phyloP scores from a whole-genome alignment of 495 filamentous ascomycete species.

The Penicillium angulare region DNA sequence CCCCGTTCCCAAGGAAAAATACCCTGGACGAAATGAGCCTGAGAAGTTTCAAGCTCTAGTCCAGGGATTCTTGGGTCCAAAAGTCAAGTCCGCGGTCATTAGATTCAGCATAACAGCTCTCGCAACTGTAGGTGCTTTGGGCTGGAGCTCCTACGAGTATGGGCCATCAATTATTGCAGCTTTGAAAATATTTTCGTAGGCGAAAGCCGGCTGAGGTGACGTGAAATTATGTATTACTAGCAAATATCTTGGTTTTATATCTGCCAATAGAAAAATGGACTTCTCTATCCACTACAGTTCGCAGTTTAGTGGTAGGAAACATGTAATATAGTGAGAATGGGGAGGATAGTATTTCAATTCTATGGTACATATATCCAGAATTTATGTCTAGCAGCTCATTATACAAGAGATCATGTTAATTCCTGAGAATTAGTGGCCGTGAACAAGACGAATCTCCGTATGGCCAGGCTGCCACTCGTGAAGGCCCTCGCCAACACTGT shows the following conservation, averaged over 20 bases:
- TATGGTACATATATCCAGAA: background rate
- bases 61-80: conserved; percentile 6
- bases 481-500: conserved; percentile 78
- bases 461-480: conserved; percentile 77
- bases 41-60: conserved; percentile 22
- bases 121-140: conserved; percentile 5
- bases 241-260: too few species aligned
- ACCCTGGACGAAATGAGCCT: conserved; percentile 25
- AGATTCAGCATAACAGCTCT: conserved; percentile 11
- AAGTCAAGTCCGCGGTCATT: conserved; percentile 8
- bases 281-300: too few species aligned
- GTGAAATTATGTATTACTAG: too few species aligned
- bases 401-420: background rate
- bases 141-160: conserved; percentile 16
- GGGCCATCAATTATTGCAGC: background rate
- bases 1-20: conserved; percentile 19
- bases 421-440: conserved; percentile 29
- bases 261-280: too few species aligned
- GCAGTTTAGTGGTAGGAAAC: background rate
- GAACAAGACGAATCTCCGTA: conserved; percentile 62
- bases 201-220: too few species aligned
- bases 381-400: background rate
- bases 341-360: conserved; percentile 1
- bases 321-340: background rate
- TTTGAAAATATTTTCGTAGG: background rate